Base-by-base conservation (phyloP, 2,329 filamentous ascomycete genomes). In the Monilinia laxa region DNA sequence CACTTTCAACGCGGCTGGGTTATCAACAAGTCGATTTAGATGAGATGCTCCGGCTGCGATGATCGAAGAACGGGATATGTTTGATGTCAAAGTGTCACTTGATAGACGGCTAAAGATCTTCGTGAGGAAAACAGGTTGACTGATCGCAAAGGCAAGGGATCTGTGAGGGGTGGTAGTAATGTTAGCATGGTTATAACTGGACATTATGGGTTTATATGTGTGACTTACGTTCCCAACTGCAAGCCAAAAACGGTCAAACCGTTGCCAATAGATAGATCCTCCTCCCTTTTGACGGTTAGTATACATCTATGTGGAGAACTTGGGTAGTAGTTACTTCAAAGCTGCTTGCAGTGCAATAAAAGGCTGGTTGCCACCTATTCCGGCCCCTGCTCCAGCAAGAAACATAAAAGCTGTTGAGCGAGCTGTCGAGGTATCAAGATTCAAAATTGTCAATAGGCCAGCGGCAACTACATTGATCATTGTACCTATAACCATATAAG, bases 341-440 rank as follows among this genome's bases (percentile, higher is more conserved):
- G 25, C 57, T 25, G 42, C 57, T 49, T 49, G 42, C 3, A 60
- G n/a, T 16, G 57, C 57, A 60, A 42, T 60, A 14, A 60, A 60
- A 45, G 57, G 40, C 11, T 25, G 38, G 14, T 60, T 42, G 25
- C n/a, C 38, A 16, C 57, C 57, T 31, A 35, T 49, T 51, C 57
- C 57, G 7, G 38, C 38, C 4, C 57, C 57, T 14, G 25, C 35
- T 49, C 57, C 57, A 14, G 38, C 38, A 45, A 60, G 38, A 31
- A 60, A 45, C n/a, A 60, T 42, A 42, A 60, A 45, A 31, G 38
- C 25, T n/a, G 57, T 49, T n/a, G 38, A 60, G 25, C n/a, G 25
- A 45, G 57, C 57, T 12, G 57, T 60, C n/a, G 57, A 45, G n/a
- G 57, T 60, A 60, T 60, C 40, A 31, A 49, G 18, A 35, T 49